phyloP scores from a whole-genome alignment of 805 yeast species.

The Candida sithepensis region DNA sequence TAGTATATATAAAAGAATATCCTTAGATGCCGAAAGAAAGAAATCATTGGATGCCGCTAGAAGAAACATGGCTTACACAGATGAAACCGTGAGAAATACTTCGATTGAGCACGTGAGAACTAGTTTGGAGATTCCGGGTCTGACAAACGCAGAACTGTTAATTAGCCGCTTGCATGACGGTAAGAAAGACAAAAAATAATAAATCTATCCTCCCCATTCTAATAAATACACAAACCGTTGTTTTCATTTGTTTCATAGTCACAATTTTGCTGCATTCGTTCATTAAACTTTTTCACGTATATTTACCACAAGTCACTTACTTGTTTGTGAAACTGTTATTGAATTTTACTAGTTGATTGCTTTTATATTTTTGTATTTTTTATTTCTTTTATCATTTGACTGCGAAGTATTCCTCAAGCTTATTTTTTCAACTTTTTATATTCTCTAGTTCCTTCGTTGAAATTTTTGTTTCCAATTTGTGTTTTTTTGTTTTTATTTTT shows the following conservation, averaged over 20 bases:
- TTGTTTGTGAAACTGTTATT: no score
- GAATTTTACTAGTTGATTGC: no score
- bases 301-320: no score
- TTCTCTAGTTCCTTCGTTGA: no score
- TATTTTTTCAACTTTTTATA: neutral
- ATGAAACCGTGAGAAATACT: conserved; percentile 18
- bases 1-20: conserved; percentile 15
- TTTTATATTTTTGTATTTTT: no score
- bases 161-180: conserved; percentile 25
- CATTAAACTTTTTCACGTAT: no score
- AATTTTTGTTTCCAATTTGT: no score
- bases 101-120: conserved; percentile 30
- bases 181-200: neutral
- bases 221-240: neutral
- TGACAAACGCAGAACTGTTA: conserved; percentile 34
- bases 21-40: conserved; percentile 18
- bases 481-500: neutral
- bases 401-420: neutral
- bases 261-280: no score
- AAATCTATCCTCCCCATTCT: neutral
- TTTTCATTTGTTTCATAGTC: neutral
- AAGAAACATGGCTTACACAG: conserved; percentile 15
- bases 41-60: conserved; percentile 26
- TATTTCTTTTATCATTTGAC: no score
- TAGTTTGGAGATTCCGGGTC: conserved; percentile 36